A percentile compares a stretch with the other conserved stretches of the same genome.
phyloP scores from a whole-genome alignment of 208 protist species.

The Polymyxa betae region DNA sequence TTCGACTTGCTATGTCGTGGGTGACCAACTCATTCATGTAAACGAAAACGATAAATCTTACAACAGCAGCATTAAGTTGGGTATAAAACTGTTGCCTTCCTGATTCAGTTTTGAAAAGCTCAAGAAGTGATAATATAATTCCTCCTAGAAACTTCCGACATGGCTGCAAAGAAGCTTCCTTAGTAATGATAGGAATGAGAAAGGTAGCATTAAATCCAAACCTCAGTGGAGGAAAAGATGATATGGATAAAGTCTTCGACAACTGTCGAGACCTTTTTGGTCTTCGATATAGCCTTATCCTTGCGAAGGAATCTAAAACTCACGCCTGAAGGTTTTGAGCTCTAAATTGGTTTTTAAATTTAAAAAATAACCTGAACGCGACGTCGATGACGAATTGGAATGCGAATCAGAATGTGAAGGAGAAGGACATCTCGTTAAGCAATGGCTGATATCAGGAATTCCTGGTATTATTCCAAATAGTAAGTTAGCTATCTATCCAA shows the following conservation, averaged over 20 bases:
- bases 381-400: neutral
- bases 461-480: neutral
- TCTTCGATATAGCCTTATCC: neutral
- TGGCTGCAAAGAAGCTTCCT: neutral
- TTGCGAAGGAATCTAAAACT: conserved; percentile 25
- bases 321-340: neutral
- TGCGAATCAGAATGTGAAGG: neutral
- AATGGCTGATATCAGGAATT: neutral
- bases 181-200: neutral
- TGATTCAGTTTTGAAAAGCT: conserved; percentile 1
- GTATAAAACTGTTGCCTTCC: neutral
- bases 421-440: neutral
- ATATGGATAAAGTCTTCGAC: neutral
- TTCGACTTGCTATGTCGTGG: neutral
- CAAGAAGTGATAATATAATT: conserved; percentile 11
- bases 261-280: neutral
- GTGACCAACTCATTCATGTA: neutral
- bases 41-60: neutral
- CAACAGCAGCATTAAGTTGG: neutral
- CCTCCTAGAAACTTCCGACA: neutral
- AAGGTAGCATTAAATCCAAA: neutral
- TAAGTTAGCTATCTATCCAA: neutral
- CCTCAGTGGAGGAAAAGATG: conserved; percentile 18
- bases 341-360: neutral
- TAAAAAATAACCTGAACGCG: conserved; percentile 14